Evolutionary conservation across 1,284 basidiomycete species (phyloP).

Genomic region (Cystobasidium slooffiae): DNA sequence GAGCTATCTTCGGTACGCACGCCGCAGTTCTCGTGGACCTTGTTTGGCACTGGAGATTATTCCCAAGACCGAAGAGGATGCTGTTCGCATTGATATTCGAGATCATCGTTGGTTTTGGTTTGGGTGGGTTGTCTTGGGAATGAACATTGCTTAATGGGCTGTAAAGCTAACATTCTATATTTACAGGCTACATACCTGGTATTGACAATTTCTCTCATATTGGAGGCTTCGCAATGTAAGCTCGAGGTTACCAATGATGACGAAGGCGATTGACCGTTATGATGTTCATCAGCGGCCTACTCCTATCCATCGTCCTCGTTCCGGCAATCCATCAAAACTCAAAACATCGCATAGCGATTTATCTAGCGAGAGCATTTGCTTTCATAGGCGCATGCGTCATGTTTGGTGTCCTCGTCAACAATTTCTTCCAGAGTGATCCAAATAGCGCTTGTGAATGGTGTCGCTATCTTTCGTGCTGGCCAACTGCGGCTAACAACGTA

Average conservation of each 20-base stretch:
- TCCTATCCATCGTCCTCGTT: constrained; percentile 76
- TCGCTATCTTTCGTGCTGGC: constrained; percentile 66
- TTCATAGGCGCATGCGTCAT: constrained; percentile 75
- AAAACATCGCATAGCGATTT: constrained; percentile 74
- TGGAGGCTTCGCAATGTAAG: constrained; percentile 34
- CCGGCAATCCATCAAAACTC: constrained; percentile 79
- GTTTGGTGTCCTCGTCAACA: constrained; percentile 78
- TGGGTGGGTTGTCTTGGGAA: constrained; percentile 64
- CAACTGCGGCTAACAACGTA: constrained; percentile 70
- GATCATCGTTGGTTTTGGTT: constrained; percentile 77
- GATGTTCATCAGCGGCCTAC: constrained; percentile 63
- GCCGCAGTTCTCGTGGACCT: constrained; percentile 82
- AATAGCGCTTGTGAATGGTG: constrained; percentile 57
- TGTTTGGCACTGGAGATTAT: constrained; percentile 87
- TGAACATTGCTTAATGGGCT: background rate
- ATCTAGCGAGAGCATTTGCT: constrained; percentile 72
- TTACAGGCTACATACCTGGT: constrained; percentile 36
- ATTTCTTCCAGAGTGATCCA: constrained; percentile 86
- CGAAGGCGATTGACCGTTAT: background rate
- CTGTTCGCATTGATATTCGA: constrained; percentile 82
- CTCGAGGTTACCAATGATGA: constrained; percentile 52
- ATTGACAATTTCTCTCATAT: constrained; percentile 36
- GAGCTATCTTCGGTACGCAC: constrained; percentile 90
- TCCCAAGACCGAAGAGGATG: constrained; percentile 76
- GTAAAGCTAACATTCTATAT: background rate